A percentile compares a stretch with the other conserved stretches of the same genome.
Evolutionary conservation across 2,329 filamentous ascomycete genomes (phyloP).

Genomic region (Penicillium glabrum): DNA sequence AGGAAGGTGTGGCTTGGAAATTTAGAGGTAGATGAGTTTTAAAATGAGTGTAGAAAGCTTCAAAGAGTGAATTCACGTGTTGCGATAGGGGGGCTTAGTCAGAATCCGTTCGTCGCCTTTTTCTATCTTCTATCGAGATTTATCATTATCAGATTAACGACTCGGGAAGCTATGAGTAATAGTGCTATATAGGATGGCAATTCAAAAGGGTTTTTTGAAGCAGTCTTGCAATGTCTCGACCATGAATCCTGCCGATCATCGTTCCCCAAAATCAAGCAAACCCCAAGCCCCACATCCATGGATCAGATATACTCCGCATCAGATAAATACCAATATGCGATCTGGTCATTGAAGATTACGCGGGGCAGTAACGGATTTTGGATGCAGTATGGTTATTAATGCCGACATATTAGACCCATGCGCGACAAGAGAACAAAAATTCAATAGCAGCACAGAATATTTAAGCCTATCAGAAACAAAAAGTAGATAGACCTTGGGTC

Average conservation of each 20-base stretch:
- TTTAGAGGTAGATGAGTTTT: background rate
- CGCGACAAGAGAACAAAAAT: background rate
- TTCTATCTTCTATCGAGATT: background rate
- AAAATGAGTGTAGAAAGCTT: background rate
- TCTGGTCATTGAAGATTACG: background rate
- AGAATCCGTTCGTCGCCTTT: background rate
- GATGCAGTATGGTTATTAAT: background rate
- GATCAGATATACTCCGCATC: constrained; percentile 5
- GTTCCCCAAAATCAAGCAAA: background rate
- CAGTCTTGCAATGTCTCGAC: background rate
- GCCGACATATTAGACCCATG: background rate
- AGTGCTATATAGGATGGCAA: too few species aligned
- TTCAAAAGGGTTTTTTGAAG: background rate
- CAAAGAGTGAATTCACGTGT: background rate
- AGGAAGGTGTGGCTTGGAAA: background rate
- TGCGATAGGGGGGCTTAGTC: background rate
- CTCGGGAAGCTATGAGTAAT: too few species aligned
- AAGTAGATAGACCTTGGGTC: background rate
- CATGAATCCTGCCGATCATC: background rate
- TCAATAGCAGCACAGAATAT: background rate
- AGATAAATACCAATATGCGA: background rate
- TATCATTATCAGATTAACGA: too few species aligned
- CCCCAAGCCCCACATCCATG: constrained; percentile 4
- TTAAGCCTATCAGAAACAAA: background rate
- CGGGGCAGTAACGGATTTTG: background rate